Evolutionary conservation across 139 green algal species (phyloP), one percentile per base, ranked within the genome.

Genomic region (Chlorella ohadii): DNA sequence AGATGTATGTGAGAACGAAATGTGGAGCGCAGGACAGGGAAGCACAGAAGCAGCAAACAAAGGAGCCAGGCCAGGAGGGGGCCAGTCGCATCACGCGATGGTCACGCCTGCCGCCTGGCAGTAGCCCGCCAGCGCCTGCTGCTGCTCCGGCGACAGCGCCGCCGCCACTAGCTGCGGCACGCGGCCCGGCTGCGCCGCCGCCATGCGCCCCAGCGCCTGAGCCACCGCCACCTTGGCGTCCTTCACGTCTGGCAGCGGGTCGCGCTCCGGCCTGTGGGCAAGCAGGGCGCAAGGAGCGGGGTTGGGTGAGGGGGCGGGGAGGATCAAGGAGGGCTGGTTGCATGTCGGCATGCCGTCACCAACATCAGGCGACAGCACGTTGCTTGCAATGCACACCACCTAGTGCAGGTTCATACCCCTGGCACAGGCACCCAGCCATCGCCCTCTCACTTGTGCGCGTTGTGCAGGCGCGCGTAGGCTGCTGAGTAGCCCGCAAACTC

Each of bases 391-490:
- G 44, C 44, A 51, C 44, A 51, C 44, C 44, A 9, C 44, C 44
- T 51, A 51, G 44, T n/a, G n/a, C 44, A 51, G 44, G 44, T 16
- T 51, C n/a, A n/a, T n/a, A n/a, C n/a, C n/a, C n/a, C n/a, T n/a
- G n/a, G n/a, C n/a, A n/a, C n/a, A n/a, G 44, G 44, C 7, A 9
- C 9, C 44, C 44, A 51, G 44, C 44, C 44, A 51, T 9, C 44
- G 44, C n/a, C 65, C n/a, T 9, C 80, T 59, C 67, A 79, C 72
- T 78, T 82, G 25, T 83, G 77, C 23, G 95, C 95, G 81, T 99
- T 94, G 79, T 94, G 88, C 39, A 99, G 92, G 77, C 92, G 86
- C 1, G 94, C 94, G 85, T 94, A 97, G 0, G 93, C 92, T 12
- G 94, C 93, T 5, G 81, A 89, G 89, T 97, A 97, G 20, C 94